Evolutionary conservation across 208 protist genomes (phyloP).

Genomic region (Crithidia bombi): DNA sequence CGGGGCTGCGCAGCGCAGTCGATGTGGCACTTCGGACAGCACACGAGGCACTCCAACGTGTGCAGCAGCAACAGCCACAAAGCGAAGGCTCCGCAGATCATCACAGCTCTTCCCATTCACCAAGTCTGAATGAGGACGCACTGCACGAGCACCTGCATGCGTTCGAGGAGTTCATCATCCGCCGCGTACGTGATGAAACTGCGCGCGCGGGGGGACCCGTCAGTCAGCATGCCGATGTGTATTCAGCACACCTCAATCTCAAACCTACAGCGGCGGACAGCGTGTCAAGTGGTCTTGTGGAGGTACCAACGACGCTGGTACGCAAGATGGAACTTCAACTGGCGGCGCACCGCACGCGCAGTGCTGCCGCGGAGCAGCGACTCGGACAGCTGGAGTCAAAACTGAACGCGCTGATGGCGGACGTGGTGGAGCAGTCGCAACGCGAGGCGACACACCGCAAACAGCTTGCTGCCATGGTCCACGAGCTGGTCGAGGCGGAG

Average conservation of each 20-base stretch:
- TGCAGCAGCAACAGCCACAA: constrained; percentile 1
- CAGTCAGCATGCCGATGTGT: not conserved
- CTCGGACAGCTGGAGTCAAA: constrained; percentile 41
- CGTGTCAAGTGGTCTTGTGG: not conserved
- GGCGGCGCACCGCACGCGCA: constrained; percentile 31
- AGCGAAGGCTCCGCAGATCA: not conserved
- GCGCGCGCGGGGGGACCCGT: constrained; percentile 2
- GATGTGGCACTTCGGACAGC: constrained; percentile 1
- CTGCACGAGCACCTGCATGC: constrained; percentile 26
- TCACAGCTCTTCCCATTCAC: not conserved
- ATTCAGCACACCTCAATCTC: not conserved
- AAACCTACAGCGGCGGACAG: not conserved
- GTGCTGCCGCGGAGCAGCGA: constrained; percentile 29
- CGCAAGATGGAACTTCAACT: constrained; percentile 11
- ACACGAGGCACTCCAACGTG: not conserved
- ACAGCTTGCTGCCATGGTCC: constrained; percentile 1
- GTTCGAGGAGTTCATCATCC: constrained; percentile 55
- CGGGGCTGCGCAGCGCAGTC: constrained; percentile 1
- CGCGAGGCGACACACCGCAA: constrained; percentile 1
- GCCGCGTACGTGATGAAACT: constrained; percentile 33
- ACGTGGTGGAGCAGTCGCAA: constrained; percentile 38
- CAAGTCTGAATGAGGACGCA: not conserved
- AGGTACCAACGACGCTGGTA: not conserved
- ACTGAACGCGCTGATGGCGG: constrained; percentile 45
- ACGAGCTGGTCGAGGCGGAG: constrained; percentile 7